Evolutionary conservation across 176 grass and related monocot genomes (phyloP).

Genomic region (Aegilops speltoides): DNA sequence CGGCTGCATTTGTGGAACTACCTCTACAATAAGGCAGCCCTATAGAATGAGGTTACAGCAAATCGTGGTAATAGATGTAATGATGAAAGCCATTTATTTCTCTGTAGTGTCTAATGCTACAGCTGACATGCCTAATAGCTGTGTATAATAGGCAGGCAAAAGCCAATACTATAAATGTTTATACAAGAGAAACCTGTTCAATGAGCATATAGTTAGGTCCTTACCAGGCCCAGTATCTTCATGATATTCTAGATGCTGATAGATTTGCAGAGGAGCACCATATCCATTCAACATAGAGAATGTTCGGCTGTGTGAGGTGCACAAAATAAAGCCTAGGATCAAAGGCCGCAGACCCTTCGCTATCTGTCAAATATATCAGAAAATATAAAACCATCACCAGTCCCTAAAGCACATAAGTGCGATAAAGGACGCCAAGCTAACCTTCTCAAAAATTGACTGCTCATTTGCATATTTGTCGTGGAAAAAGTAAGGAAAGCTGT

Average conservation of each 20-base stretch:
- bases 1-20: neutral
- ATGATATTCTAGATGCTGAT: slow-evolving; percentile 87
- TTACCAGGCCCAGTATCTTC: slow-evolving; percentile 85
- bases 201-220: slow-evolving; percentile 2
- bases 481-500: slow-evolving; percentile 82
- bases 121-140: neutral
- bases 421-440: slow-evolving; percentile 18
- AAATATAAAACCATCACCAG: slow-evolving; percentile 5
- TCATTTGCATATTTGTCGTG: slow-evolving; percentile 79
- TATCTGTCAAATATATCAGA: slow-evolving; percentile 59
- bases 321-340: slow-evolving; percentile 86
- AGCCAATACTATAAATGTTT: neutral
- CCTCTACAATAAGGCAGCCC: neutral
- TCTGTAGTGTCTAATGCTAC: neutral
- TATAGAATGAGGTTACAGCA: neutral
- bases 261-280: slow-evolving; percentile 88
- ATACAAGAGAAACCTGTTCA: neutral
- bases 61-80: neutral
- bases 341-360: slow-evolving; percentile 86
- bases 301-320: slow-evolving; percentile 93
- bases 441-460: slow-evolving; percentile 70
- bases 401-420: slow-evolving; percentile 3
- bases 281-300: slow-evolving; percentile 99
- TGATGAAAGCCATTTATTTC: neutral
- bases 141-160: neutral